Evolutionary conservation across 345 rosid genomes (phyloP).

Genomic region (Iberis pinnata): DNA sequence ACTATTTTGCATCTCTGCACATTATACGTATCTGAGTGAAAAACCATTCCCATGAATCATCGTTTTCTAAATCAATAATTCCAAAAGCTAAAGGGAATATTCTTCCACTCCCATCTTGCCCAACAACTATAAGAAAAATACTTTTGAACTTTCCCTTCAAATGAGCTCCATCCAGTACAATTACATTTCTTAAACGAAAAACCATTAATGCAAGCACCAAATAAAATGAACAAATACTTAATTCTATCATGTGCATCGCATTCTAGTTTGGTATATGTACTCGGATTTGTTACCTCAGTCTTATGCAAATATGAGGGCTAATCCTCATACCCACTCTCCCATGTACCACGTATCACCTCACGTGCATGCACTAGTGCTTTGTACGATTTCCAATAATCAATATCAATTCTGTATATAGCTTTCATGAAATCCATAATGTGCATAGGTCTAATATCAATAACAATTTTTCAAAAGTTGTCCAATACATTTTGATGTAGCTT

Average conservation of each 20-base stretch:
- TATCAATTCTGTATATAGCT: background rate
- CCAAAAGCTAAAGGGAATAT: background rate
- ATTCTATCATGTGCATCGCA: background rate
- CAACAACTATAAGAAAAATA: background rate
- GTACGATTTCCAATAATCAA: background rate
- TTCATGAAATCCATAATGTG: background rate
- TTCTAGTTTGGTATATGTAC: background rate
- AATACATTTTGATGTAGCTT: background rate
- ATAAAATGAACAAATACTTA: background rate
- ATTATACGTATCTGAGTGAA: background rate
- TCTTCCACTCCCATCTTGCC: background rate
- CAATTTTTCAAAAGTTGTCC: background rate
- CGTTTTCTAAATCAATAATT: background rate
- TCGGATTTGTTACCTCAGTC: background rate
- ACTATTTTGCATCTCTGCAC: background rate
- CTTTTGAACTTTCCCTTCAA: background rate
- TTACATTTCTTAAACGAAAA: conserved; percentile 3
- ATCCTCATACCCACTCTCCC: background rate
- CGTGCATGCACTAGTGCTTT: conserved; percentile 6
- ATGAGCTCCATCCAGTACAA: conserved; percentile 9
- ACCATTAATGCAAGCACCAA: background rate
- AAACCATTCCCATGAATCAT: background rate
- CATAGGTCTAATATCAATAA: background rate
- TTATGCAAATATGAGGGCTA: background rate
- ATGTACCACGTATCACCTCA: background rate